These are phyloP conservation scores for Persicaria tinctoria DNA, from an alignment of 148 eudicot species.

Conservation along the genomic window DNA sequence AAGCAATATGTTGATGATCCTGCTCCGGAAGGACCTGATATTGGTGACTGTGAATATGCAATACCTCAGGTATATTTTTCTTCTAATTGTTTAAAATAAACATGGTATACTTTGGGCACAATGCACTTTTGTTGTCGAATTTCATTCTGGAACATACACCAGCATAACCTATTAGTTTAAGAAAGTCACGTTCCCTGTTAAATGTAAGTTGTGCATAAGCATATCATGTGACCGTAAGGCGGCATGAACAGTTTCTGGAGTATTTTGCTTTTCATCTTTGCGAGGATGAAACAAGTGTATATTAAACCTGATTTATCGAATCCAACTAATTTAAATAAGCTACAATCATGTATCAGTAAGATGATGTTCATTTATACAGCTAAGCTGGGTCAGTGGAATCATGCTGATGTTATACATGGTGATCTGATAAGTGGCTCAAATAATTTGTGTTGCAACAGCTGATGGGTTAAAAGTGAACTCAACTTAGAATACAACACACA, in stretches of 20 bases:
- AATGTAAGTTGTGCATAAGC: background rate
- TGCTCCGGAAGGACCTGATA: slow-evolving; percentile 18
- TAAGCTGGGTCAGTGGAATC: background rate
- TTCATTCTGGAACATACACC: background rate
- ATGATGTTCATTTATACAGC: background rate
- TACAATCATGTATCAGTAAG: background rate
- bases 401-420: background rate
- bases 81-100: background rate
- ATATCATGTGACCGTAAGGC: background rate
- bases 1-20: slow-evolving; percentile 27
- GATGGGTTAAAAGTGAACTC: no score
- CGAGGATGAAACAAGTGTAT: background rate
- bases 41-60: slow-evolving; percentile 19
- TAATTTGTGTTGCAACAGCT: background rate
- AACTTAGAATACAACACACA: no score
- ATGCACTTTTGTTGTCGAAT: background rate
- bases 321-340: background rate
- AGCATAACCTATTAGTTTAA: background rate
- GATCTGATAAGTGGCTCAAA: background rate
- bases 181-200: background rate
- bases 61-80: slow-evolving; percentile 25
- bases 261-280: background rate
- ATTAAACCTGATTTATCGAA: background rate
- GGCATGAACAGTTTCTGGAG: background rate
- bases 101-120: background rate